Evolutionary conservation across 2,329 filamentous ascomycete genomes (phyloP), one percentile per base, ranked within the genome.

Genomic region (Ophiocordyceps camponoti-floridani): DNA sequence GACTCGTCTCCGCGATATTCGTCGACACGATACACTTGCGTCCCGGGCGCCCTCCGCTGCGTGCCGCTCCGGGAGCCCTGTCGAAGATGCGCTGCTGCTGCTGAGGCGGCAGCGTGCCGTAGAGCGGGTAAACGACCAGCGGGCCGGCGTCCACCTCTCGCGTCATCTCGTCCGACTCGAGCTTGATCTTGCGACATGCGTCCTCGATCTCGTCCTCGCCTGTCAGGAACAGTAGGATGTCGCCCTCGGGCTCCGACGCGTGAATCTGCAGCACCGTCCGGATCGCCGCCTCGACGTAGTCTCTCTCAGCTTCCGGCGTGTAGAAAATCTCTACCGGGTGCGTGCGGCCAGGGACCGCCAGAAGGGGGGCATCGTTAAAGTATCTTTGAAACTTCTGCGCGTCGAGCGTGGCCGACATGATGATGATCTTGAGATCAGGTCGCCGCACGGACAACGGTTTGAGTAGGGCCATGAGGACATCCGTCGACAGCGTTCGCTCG

Each of bases 161-260:
- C 30, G 84, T 75, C 73, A 98, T 80, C 59, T 96, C 89, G 54
- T 96, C 89, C 10, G 79, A 82, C 61, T 98, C 91, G 14, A 96
- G 70, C 27, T 72, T 75, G 56, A 98, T 94, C 62, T 96, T 94
- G 48, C 88, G 77, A 56, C 84, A 87, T 5, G 89, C 86, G 58
- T 98, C 91, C 64, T 98, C 91, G 56, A 98, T 98, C 61, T 98
- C 91, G 59, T 98, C 91, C 60, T 98, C 91, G 62, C 91, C 91
- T 3, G 91, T 98, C 61, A 98, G 68, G 70, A 98, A 98, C 12
- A 98, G 68, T 46, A 98, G 64, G 41, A 98, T 84, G 58, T 98
- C 91, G 47, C 91, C 91, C 58, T 96, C 87, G 1, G 77, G 75
- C 62, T 98, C 91, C 0, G 82, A 84, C 8, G 87, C 87, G 60